Conservation (phyloP, 1,139 yeast species). For the Sporopachydermia cereana region DNA sequence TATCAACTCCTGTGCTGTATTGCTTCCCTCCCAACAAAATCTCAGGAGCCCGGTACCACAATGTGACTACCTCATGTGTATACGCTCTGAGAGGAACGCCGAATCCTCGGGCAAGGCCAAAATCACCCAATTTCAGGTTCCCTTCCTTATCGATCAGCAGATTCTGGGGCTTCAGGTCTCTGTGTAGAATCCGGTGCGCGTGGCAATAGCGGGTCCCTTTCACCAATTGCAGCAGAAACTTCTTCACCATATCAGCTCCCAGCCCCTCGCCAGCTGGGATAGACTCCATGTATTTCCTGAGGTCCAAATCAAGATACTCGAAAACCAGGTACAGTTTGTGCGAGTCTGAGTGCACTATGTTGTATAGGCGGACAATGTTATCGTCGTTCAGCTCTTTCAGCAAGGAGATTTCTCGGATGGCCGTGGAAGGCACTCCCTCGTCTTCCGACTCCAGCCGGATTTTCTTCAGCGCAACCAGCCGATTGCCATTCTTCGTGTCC, state of each 20-base stretch:
- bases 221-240: slow-evolving; percentile 85
- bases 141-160: slow-evolving; percentile 91
- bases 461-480: slow-evolving; percentile 90
- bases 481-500: slow-evolving; percentile 77
- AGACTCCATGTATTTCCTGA: slow-evolving; percentile 93
- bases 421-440: slow-evolving; percentile 98
- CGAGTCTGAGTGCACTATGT: slow-evolving; percentile 94
- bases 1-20: slow-evolving; percentile 95
- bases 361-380: slow-evolving; percentile 81
- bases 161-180: slow-evolving; percentile 95
- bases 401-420: slow-evolving; percentile 89
- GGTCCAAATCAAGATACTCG: slow-evolving; percentile 87
- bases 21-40: slow-evolving; percentile 92
- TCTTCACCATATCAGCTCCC: slow-evolving; percentile 82
- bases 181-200: slow-evolving; percentile 85
- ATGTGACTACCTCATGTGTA: slow-evolving; percentile 94
- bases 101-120: slow-evolving; percentile 93
- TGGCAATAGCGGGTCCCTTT: slow-evolving; percentile 94
- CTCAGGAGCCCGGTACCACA: slow-evolving; percentile 98
- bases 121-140: slow-evolving; percentile 88
- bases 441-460: slow-evolving; percentile 94
- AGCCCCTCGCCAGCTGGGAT: slow-evolving; percentile 87
- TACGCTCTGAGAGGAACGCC: slow-evolving; percentile 95
- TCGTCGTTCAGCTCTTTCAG: slow-evolving; percentile 88
- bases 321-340: slow-evolving; percentile 88